These are phyloP conservation scores for Coniochaeta hoffmannii DNA, from an alignment of 2,329 filamentous ascomycete genomes.

Conservation along the genomic window DNA sequence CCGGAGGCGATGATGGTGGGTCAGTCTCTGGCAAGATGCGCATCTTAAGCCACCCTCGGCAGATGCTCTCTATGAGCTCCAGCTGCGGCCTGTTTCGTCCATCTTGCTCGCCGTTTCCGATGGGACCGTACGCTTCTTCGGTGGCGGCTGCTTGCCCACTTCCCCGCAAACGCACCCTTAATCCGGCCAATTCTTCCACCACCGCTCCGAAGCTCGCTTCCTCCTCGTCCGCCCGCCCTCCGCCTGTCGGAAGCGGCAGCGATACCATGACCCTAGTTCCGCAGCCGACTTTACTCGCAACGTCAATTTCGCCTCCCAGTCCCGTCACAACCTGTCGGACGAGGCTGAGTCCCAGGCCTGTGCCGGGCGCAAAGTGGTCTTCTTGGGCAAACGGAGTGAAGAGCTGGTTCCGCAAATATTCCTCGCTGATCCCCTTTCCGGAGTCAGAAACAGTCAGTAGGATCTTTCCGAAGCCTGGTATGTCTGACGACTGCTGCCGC, in stretches of 20 bases:
- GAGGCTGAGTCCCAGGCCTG: slow-evolving; percentile 57
- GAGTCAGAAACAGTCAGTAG: slow-evolving; percentile 50
- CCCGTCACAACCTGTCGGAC: slow-evolving; percentile 52
- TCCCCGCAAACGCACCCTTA: slow-evolving; percentile 12
- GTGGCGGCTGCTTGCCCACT: slow-evolving; percentile 3
- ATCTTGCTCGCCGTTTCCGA: background rate
- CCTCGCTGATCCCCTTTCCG: slow-evolving; percentile 56
- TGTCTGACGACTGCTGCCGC: slow-evolving; percentile 4
- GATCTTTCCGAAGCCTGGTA: slow-evolving; percentile 11
- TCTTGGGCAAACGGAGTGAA: slow-evolving; percentile 61
- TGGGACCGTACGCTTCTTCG: background rate
- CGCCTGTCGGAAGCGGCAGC: slow-evolving; percentile 7
- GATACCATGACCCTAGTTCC: slow-evolving; percentile 20
- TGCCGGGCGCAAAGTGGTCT: slow-evolving; percentile 49
- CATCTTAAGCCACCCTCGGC: slow-evolving; percentile 23
- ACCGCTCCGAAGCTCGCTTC: slow-evolving; percentile 20
- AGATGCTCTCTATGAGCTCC: slow-evolving; percentile 17
- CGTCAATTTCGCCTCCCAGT: slow-evolving; percentile 49
- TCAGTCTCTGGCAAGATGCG: slow-evolving; percentile 9
- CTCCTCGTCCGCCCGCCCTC: slow-evolving; percentile 10
- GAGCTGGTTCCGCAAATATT: slow-evolving; percentile 51
- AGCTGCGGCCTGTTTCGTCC: slow-evolving; percentile 7
- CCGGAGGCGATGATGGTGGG: slow-evolving; percentile 10
- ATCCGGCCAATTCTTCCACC: slow-evolving; percentile 18
- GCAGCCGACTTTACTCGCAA: slow-evolving; percentile 33